Conservation (phyloP, 805 yeast species). For the Tetrapisispora pingtungensis region DNA sequence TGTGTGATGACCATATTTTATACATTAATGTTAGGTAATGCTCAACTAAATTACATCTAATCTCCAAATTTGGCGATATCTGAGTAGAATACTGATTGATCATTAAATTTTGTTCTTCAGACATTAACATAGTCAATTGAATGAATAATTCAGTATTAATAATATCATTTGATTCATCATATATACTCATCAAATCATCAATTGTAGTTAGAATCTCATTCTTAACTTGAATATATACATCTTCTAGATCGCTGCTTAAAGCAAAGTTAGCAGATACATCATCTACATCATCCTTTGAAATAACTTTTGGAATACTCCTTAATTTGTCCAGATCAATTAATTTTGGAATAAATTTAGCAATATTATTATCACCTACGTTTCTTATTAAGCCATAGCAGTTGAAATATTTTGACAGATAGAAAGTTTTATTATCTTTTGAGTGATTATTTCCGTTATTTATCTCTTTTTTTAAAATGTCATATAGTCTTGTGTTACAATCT, state of each 20-base stretch:
- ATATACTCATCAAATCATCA: slow-evolving; percentile 32
- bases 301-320: slow-evolving; percentile 19
- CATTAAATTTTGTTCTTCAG: slow-evolving; percentile 28
- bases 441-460: slow-evolving; percentile 9
- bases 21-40: slow-evolving; percentile 13
- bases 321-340: slow-evolving; percentile 14
- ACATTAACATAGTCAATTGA: slow-evolving; percentile 20
- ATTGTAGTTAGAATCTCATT: slow-evolving; percentile 39
- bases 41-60: slow-evolving; percentile 14
- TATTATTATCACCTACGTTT: slow-evolving; percentile 20
- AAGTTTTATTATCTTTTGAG: slow-evolving; percentile 3
- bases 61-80: slow-evolving; percentile 12
- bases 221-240: slow-evolving; percentile 27
- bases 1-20: slow-evolving; percentile 15
- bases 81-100: slow-evolving; percentile 18
- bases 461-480: slow-evolving; percentile 15
- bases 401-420: slow-evolving; percentile 10
- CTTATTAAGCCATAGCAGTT: slow-evolving; percentile 20
- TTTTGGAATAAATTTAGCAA: slow-evolving; percentile 15
- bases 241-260: slow-evolving; percentile 12
- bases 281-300: slow-evolving; percentile 19
- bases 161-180: slow-evolving; percentile 10
- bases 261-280: slow-evolving; percentile 5
- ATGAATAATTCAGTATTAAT: slow-evolving; percentile 18
- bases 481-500: slow-evolving; percentile 16